A percentile compares a stretch with the other conserved stretches of the same genome.
Conservation (phyloP, 2,329 filamentous ascomycete genomes). For the Decorospora gaudefroyi region DNA sequence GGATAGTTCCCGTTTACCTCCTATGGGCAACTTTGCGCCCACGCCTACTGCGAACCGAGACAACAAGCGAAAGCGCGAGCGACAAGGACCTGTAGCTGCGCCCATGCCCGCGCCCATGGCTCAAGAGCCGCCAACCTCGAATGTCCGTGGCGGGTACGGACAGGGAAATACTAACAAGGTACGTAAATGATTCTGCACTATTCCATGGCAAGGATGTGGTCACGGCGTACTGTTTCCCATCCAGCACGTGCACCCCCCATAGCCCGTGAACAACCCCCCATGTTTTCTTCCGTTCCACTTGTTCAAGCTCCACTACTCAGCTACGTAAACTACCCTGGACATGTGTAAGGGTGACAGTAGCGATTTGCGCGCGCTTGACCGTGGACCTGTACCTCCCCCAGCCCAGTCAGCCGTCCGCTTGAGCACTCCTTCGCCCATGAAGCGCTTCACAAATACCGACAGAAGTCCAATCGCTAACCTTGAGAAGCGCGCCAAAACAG, state of each 20-base stretch:
- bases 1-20: slow-evolving; percentile 67
- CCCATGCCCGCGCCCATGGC: slow-evolving; percentile 41
- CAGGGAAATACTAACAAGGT: slow-evolving; percentile 42
- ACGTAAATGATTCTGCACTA: slow-evolving; percentile 15
- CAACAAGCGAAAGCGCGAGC: slow-evolving; percentile 79
- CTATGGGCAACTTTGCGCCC: slow-evolving; percentile 91
- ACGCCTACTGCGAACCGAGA: slow-evolving; percentile 83
- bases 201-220: slow-evolving; percentile 3
- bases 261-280: background rate
- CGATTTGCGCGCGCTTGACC: background rate
- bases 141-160: slow-evolving; percentile 37
- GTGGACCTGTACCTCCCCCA: background rate
- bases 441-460: background rate
- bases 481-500: slow-evolving; percentile 70
- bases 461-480: slow-evolving; percentile 8
- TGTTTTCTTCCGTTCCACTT: background rate
- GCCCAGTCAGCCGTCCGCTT: background rate
- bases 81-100: slow-evolving; percentile 55
- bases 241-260: slow-evolving; percentile 7
- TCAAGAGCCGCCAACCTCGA: slow-evolving; percentile 42
- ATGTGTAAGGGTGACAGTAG: background rate
- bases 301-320: background rate
- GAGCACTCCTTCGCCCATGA: background rate
- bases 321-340: background rate
- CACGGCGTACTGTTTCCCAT: slow-evolving; percentile 8